Conservation (phyloP, 2,329 filamentous ascomycete genomes). For the Alternaria arbusti region DNA sequence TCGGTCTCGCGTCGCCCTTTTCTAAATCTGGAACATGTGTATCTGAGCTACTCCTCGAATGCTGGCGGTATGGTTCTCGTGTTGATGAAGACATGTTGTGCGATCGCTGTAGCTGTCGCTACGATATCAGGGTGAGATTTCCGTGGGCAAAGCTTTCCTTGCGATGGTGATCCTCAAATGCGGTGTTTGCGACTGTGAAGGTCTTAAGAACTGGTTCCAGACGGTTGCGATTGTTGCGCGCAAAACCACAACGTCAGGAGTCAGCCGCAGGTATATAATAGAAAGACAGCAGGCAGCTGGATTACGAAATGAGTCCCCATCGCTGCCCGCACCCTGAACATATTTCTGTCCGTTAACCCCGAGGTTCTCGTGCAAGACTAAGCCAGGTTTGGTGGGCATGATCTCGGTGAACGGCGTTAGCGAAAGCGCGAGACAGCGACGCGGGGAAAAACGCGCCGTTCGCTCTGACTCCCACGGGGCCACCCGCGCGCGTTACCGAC, state of each 20-base stretch:
- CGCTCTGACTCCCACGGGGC: not conserved
- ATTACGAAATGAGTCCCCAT: not conserved
- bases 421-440: conserved; percentile 19
- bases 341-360: conserved; percentile 13
- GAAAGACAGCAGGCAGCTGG: not conserved
- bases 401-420: conserved; percentile 20
- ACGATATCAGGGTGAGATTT: not conserved
- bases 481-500: not conserved
- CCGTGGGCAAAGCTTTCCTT: not conserved
- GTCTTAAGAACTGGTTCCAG: not conserved
- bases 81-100: conserved; percentile 24
- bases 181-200: not conserved
- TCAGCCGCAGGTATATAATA: not conserved
- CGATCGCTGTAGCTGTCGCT: not conserved
- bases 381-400: not conserved
- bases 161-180: not conserved
- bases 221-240: not conserved
- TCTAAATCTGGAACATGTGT: conserved; percentile 23
- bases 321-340: not conserved
- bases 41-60: conserved; percentile 34
- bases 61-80: conserved; percentile 18
- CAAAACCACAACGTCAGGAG: not conserved
- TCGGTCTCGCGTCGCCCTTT: conserved; percentile 18
- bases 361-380: not conserved
- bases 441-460: not conserved